phyloP scores from a whole-genome alignment of 2,329 filamentous ascomycete species.

The Fusarium sp. region DNA sequence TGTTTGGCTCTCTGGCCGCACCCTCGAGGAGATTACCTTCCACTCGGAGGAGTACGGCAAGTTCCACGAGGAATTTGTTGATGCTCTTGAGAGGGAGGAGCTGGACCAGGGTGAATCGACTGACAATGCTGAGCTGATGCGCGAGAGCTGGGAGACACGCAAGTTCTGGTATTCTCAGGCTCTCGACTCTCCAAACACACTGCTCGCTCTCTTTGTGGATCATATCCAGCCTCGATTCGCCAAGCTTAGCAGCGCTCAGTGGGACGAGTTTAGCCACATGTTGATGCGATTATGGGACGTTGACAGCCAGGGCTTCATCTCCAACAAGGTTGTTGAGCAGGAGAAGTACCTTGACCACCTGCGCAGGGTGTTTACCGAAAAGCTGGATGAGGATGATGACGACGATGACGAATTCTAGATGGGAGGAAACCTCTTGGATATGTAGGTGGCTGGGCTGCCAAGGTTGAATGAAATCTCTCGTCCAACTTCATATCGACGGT shows the following conservation, averaged over 20 bases:
- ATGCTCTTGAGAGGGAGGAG: constrained; percentile 5
- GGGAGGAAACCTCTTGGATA: not conserved
- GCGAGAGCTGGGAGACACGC: constrained; percentile 5
- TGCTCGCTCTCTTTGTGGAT: constrained; percentile 13
- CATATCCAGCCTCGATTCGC: constrained; percentile 14
- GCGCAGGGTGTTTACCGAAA: constrained; percentile 4
- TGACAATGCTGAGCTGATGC: constrained; percentile 7
- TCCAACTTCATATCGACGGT: not conserved
- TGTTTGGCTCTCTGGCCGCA: constrained; percentile 43
- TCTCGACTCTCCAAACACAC: constrained; percentile 4
- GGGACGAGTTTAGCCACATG: constrained; percentile 14
- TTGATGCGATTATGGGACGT: constrained; percentile 13
- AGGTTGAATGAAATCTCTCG: not conserved
- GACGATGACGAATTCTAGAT: not conserved
- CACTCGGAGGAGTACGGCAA: not conserved
- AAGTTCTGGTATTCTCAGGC: constrained; percentile 12
- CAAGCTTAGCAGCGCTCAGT: constrained; percentile 2
- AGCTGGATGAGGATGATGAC: not conserved
- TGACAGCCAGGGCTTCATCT: constrained; percentile 10
- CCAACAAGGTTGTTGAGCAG: constrained; percentile 10
- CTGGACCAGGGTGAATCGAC: not conserved
- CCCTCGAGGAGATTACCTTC: constrained; percentile 10
- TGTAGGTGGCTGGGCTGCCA: not conserved
- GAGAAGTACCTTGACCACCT: constrained; percentile 11
- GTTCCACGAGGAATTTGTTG: constrained; percentile 9